Percentiles rank a stretch among this genome's conserved stretches.
Evolutionary conservation across 371 early-diverging fungal genomes (phyloP).

Genomic region (Chytridium lagenaria): DNA sequence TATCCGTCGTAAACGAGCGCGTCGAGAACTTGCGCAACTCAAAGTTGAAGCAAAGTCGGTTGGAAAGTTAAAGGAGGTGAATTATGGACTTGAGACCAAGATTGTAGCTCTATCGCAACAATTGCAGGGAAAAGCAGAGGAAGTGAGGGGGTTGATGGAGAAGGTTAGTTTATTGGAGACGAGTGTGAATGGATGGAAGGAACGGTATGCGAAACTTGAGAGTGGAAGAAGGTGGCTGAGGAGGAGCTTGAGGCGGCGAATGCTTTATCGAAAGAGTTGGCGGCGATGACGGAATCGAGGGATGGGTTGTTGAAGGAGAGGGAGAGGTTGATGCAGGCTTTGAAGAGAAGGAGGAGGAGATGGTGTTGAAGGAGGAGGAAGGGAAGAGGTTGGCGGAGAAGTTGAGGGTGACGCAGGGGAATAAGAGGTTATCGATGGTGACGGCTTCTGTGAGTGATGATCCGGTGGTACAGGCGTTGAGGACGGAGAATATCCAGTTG

Average conservation of each 20-base stretch:
- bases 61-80: conserved; percentile 88
- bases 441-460: conserved; percentile 10
- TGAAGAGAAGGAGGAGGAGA: conserved; percentile 17
- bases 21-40: conserved; percentile 62
- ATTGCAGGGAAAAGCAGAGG: conserved; percentile 73
- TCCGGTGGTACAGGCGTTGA: conserved; percentile 17
- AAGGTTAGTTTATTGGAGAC: conserved; percentile 67
- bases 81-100: conserved; percentile 93
- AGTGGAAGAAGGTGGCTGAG: conserved; percentile 16
- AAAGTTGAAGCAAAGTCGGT: conserved; percentile 87
- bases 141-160: conserved; percentile 65
- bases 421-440: neutral
- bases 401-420: neutral
- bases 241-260: conserved; percentile 29
- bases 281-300: neutral
- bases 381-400: neutral
- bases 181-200: conserved; percentile 70
- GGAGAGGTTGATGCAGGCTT: neutral
- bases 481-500: conserved; percentile 23
- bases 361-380: neutral
- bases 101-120: conserved; percentile 90
- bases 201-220: conserved; percentile 65
- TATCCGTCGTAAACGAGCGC: conserved; percentile 76
- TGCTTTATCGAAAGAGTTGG: neutral
- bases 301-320: conserved; percentile 6